Base-by-base conservation (phyloP, 139 green algal species). In the Limnomonas spitsbergensis region DNA sequence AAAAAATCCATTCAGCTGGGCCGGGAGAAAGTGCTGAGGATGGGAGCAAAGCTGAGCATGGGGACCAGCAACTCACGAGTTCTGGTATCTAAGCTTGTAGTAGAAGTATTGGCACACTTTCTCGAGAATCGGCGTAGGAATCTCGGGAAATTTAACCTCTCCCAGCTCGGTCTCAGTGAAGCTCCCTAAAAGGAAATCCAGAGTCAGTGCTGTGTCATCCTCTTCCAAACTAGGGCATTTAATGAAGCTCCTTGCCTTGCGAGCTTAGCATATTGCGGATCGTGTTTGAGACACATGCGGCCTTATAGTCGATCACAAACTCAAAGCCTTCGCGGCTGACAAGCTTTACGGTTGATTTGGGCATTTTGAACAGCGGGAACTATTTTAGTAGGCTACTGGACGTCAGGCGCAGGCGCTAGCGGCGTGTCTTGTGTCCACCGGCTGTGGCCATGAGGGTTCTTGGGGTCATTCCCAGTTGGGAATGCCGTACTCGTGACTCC, bases 31-130 rank as follows among this genome's bases (percentile, higher is more conserved):
- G n/a, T n/a, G n/a, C n/a, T n/a, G n/a, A n/a, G n/a, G n/a, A n/a
- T n/a, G n/a, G n/a, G n/a, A n/a, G n/a, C n/a, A n/a, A n/a, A n/a
- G n/a, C n/a, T n/a, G n/a, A n/a, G n/a, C n/a, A n/a, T n/a, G n/a
- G n/a, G n/a, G n/a, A n/a, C n/a, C n/a, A n/a, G n/a, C n/a, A n/a
- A 77, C 88, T 88, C 75, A 92, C 89, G 87, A 86, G 82, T 97
- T 95, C 42, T 93, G 91, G 81, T 97, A 93, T 1, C 87, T 86
- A 40, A 98, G 88, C 87, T 98, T 99, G 89, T 98, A 99, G 81
- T 99, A 97, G 40, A 98, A 98, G 88, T 98, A 99, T 80, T 98
- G 92, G 83, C 94, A 98, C 0, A 98, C 86, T 54, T 95, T 94
- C 80, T 99, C 96, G 68, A 99, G 81, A 35, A 98, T 95, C 14